Evolutionary conservation across 2,329 filamentous ascomycete species (phyloP).

Genomic region (Helotiales sp.): DNA sequence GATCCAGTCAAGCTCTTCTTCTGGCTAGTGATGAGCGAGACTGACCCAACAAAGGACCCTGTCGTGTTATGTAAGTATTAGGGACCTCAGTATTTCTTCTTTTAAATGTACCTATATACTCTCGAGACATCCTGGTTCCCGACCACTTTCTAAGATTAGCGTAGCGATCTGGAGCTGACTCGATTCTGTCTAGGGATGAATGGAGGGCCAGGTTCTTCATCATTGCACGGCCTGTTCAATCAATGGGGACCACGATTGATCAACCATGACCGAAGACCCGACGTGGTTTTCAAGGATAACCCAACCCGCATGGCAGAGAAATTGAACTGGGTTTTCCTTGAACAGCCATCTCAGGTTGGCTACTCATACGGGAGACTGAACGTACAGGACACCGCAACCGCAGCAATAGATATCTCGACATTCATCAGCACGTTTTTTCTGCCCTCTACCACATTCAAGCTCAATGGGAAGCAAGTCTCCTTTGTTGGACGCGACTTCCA

Average conservation of each 20-base stretch:
- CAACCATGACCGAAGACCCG: constrained; percentile 39
- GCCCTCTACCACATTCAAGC: background rate
- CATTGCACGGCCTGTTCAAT: constrained; percentile 49
- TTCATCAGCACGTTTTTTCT: constrained; percentile 23
- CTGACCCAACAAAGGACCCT: constrained; percentile 21
- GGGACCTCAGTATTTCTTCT: background rate
- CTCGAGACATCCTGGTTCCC: too few relatives aligned
- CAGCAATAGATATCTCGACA: constrained; percentile 35
- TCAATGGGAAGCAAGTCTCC: background rate
- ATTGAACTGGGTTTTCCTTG: constrained; percentile 48
- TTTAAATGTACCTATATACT: too few relatives aligned
- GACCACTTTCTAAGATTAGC: too few relatives aligned
- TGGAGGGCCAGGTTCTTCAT: constrained; percentile 49
- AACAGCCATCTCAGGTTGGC: constrained; percentile 47
- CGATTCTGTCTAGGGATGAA: constrained; percentile 37
- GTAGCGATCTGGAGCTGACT: background rate
- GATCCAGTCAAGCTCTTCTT: background rate
- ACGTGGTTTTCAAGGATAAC: constrained; percentile 44
- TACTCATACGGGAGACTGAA: constrained; percentile 21
- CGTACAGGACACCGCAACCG: constrained; percentile 26
- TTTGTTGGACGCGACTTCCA: constrained; percentile 45
- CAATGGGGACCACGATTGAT: constrained; percentile 53
- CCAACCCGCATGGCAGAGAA: constrained; percentile 46
- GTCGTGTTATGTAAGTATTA: constrained; percentile 20
- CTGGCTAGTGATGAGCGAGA: background rate